Evolutionary conservation across 2,329 filamentous ascomycete genomes (phyloP).

Genomic region (Diplodia corticola): DNA sequence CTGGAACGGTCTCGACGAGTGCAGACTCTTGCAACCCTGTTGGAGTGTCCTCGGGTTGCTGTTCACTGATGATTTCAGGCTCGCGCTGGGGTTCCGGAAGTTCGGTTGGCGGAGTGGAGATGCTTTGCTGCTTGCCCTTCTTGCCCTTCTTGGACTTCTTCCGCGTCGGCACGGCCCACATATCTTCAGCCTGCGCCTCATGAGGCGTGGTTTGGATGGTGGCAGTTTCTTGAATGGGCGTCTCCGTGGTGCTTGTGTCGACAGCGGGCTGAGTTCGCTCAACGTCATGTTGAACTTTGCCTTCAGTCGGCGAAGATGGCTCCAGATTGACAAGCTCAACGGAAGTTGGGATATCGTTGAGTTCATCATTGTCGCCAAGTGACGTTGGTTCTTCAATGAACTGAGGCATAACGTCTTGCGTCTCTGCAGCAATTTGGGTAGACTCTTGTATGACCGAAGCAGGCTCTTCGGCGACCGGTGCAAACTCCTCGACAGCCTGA

Average conservation of each 20-base stretch:
- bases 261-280: not conserved
- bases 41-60: not conserved
- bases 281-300: not conserved
- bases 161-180: constrained; percentile 24
- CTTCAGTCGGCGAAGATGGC: not conserved
- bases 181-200: not conserved
- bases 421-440: not conserved
- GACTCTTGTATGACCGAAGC: not conserved
- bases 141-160: constrained; percentile 34
- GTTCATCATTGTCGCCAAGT: not conserved
- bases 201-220: not conserved
- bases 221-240: not conserved
- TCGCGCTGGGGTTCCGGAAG: not conserved
- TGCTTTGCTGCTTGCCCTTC: constrained; percentile 27
- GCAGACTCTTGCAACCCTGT: constrained; percentile 19
- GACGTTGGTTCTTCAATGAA: not conserved
- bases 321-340: not conserved
- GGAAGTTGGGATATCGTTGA: not conserved
- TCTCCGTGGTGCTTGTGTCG: not conserved
- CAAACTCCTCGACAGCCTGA: not conserved
- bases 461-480: not conserved
- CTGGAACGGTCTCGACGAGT: not conserved
- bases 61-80: not conserved
- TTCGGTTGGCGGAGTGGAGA: constrained; percentile 24
- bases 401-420: not conserved